These are phyloP conservation scores for Cutaneotrichosporon arboriforme DNA, from an alignment of 1,284 basidiomycete genomes.

Conservation along the genomic window DNA sequence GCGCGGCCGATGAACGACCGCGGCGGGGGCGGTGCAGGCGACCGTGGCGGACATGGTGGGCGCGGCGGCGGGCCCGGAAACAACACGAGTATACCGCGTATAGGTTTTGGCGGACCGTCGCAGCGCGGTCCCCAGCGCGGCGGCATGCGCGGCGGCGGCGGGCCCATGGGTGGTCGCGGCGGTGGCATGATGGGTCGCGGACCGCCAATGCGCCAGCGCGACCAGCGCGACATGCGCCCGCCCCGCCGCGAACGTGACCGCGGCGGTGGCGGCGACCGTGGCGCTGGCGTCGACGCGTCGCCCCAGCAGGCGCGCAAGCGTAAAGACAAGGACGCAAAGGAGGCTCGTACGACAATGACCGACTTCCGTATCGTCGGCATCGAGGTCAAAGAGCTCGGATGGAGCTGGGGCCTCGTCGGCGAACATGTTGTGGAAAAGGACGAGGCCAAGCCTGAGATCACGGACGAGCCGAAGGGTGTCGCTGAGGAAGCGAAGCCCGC, in stretches of 20 bases:
- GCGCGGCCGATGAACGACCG: conserved; percentile 37
- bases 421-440: conserved; percentile 24
- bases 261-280: no score
- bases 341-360: conserved; percentile 73
- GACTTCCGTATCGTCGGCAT: conserved; percentile 93
- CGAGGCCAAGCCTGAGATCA: conserved; percentile 7
- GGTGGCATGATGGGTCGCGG: conserved; percentile 12
- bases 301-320: conserved; percentile 19
- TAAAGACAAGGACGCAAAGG: conserved; percentile 45
- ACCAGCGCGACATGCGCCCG: conserved; percentile 8
- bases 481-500: neutral
- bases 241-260: neutral
- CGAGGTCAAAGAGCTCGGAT: conserved; percentile 56
- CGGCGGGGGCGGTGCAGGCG: conserved; percentile 24
- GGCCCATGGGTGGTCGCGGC: conserved; percentile 8
- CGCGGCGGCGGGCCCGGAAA: conserved; percentile 12
- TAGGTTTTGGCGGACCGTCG: conserved; percentile 39
- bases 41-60: conserved; percentile 10
- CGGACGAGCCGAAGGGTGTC: conserved; percentile 18
- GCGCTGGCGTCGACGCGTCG: conserved; percentile 7
- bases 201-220: conserved; percentile 8
- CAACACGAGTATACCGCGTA: conserved; percentile 9
- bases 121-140: conserved; percentile 50
- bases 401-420: conserved; percentile 48
- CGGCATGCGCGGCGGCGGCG: conserved; percentile 13